Percentiles rank a stretch among this genome's conserved stretches.
These are phyloP conservation scores for Microbotryum scabiosae DNA, from an alignment of 1,284 basidiomycete species.

Conservation along the genomic window DNA sequence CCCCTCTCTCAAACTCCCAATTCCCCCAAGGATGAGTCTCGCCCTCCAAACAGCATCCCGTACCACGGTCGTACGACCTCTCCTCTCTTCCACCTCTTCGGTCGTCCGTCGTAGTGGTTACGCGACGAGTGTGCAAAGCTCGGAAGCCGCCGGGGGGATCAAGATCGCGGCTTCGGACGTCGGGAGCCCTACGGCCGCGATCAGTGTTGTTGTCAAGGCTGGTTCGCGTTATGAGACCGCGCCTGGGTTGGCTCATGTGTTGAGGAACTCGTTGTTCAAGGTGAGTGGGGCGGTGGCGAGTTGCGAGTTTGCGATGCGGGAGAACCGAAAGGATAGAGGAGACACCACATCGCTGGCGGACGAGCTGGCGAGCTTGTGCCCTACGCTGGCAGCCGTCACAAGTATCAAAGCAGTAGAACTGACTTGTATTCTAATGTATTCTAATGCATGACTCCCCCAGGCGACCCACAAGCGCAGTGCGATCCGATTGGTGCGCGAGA, in stretches of 20 bases:
- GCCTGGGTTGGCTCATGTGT: conserved; percentile 76
- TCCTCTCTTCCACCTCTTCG: too few species aligned
- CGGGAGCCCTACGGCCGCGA: conserved; percentile 64
- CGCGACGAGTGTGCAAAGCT: conserved; percentile 26
- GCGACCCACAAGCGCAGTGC: conserved; percentile 76
- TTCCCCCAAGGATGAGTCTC: too few species aligned
- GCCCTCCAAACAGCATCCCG: too few species aligned
- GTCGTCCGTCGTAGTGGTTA: too few species aligned
- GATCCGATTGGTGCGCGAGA: conserved; percentile 81
- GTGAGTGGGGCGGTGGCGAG: conserved; percentile 46
- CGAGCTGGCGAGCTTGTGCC: background rate
- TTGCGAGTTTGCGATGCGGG: background rate
- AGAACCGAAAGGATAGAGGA: background rate
- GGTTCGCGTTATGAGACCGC: conserved; percentile 77
- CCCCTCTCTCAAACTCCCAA: too few species aligned
- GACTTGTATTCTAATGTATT: too few species aligned
- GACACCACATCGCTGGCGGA: background rate
- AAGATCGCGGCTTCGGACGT: conserved; percentile 76
- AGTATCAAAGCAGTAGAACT: background rate
- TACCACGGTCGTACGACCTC: too few species aligned
- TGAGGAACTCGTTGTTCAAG: conserved; percentile 97
- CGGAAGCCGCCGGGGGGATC: conserved; percentile 60
- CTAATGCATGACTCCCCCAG: conserved; percentile 42
- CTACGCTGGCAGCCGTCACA: background rate
- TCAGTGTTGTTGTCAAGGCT: conserved; percentile 84